Evolutionary conservation across 2,329 filamentous ascomycete species (phyloP), one percentile per base, ranked within the genome.

Genomic region (Claviceps fusiformis): DNA sequence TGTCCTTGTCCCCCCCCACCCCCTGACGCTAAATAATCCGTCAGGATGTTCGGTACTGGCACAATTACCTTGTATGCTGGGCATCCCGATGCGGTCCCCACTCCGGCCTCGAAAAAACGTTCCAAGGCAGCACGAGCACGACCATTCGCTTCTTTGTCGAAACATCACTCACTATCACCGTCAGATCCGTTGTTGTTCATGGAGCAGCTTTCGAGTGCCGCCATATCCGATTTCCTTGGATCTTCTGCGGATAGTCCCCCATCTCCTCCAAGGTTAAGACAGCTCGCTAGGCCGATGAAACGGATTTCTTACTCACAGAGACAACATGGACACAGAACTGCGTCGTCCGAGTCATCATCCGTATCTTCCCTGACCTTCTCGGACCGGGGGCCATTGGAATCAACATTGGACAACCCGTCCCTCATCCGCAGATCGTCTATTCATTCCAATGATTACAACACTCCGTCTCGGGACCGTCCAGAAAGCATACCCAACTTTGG

Each of bases 401-500:
- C 73, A 52, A 54, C 71, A 35, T 60, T 75, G 50, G 78, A 81
- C 48, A 73, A 68, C 59, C 65, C 73, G 53, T 72, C 68, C 44
- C 63, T 84, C 37, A 80, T 76, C 47, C 73, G 81, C 56, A 76
- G 75, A 56, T 77, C 81, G 6, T 85, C 82, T 2, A 73, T 73
- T 49, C 73, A 76, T 49, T 84, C 81, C 13, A 75, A 71, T 15
- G 70, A 71, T 19, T 78, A 77, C 69, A 78, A 70, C 62, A 75
- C 76, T 67, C 73, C 73, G 46, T 71, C 74, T 19, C 72, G 73
- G 59, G 80, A 82, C 37, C 73, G 79, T 41, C 75, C 78, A 29
- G 81, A 85, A 35, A 82, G 80, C 59, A 69, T 80, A 15, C 79
- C 82, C 61, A 73, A 79, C 31, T 77, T 85, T 60, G 76, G 80